Conservation (phyloP, 2,329 filamentous ascomycete species). For the Fusarium odoratissimum region DNA sequence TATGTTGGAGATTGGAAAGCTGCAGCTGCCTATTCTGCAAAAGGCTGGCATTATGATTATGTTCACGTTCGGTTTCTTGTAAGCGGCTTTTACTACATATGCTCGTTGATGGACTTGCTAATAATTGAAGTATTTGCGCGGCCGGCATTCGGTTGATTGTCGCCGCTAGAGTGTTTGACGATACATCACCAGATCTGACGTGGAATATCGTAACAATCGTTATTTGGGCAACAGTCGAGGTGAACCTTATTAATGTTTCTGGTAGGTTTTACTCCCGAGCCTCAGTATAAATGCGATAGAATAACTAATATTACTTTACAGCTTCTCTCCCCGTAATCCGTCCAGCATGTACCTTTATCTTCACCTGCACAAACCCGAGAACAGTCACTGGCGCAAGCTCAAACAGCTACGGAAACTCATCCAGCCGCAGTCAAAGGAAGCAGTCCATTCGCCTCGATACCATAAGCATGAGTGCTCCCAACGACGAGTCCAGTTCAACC, state of each 20-base stretch:
- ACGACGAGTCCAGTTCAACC: conserved; percentile 37
- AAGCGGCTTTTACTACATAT: neutral
- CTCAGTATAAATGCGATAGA: fast-evolving
- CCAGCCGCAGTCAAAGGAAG: conserved; percentile 34
- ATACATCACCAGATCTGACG: conserved; percentile 32
- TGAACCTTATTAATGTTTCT: conserved; percentile 42
- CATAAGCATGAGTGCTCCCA: conserved; percentile 8
- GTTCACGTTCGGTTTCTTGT: conserved; percentile 49
- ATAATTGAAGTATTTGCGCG: conserved; percentile 29
- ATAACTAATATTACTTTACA: neutral
- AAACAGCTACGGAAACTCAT: conserved; percentile 25
- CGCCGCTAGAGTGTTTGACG: conserved; percentile 25
- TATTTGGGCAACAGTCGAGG: conserved; percentile 42
- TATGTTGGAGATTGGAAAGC: conserved; percentile 45
- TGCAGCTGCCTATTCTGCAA: conserved; percentile 44
- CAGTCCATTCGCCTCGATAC: conserved; percentile 38
- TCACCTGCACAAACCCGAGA: conserved; percentile 22
- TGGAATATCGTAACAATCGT: conserved; percentile 40
- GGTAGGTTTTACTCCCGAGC: conserved; percentile 1
- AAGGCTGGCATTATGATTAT: conserved; percentile 45
- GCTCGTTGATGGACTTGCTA: neutral
- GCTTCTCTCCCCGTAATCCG: conserved; percentile 43
- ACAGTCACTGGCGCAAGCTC: conserved; percentile 31
- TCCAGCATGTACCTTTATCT: conserved; percentile 35
- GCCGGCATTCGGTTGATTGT: conserved; percentile 38